Conservation (phyloP, 768 basidiomycete genomes). For the Suillus fuscotomentosus region DNA sequence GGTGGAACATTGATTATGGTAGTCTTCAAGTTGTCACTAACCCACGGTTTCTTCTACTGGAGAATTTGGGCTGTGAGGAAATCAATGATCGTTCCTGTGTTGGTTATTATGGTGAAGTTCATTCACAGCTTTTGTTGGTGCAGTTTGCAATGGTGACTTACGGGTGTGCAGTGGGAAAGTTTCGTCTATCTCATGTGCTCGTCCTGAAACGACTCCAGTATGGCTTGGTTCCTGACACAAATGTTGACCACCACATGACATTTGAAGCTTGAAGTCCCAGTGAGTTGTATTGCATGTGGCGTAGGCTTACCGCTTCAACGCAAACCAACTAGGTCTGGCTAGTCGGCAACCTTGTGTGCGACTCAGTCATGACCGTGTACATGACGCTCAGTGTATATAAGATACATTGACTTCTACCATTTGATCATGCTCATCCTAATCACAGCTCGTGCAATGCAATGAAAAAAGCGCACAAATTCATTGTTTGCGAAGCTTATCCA, state of each 20-base stretch:
- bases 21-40: constrained; percentile 17
- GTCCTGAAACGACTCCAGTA: constrained; percentile 2
- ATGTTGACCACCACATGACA: not conserved
- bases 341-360: constrained; percentile 16
- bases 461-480: constrained; percentile 1
- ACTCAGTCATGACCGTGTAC: constrained; percentile 19
- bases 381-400: constrained; percentile 15
- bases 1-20: not conserved
- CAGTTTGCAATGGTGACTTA: constrained; percentile 18
- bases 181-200: not conserved
- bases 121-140: constrained; percentile 19
- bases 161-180: constrained; percentile 5
- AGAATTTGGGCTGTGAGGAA: constrained; percentile 13
- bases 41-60: constrained; percentile 25
- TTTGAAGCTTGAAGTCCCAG: constrained; percentile 13
- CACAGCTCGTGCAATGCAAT: constrained; percentile 16
- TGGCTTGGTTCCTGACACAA: constrained; percentile 10
- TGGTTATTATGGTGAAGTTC: constrained; percentile 17
- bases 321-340: constrained; percentile 19
- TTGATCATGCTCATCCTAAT: not conserved
- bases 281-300: not conserved
- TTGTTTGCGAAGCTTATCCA: constrained; percentile 14
- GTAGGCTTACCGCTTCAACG: not conserved
- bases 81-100: not conserved
- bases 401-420: not conserved